phyloP scores from a whole-genome alignment of 192 early-diverging fungal genomes.

The Coemansia sp. region DNA sequence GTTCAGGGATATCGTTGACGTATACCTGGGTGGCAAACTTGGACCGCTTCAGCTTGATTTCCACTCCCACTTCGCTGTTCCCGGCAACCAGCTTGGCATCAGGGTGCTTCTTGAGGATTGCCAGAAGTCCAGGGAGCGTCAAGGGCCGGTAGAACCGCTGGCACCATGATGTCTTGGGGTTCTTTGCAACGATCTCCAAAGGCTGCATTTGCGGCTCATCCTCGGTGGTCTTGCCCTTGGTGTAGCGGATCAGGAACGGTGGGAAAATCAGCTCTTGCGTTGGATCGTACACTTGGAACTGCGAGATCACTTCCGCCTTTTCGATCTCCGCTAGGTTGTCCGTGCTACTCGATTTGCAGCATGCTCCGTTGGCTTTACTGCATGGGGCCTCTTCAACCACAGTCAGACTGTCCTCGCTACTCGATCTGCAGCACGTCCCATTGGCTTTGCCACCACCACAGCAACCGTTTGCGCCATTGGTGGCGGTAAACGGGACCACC shows the following conservation, averaged over 20 bases:
- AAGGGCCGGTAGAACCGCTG: conserved; percentile 55
- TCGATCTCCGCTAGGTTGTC: conserved; percentile 36
- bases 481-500: background rate
- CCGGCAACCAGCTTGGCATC: conserved; percentile 76
- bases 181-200: conserved; percentile 23
- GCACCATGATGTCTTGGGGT: conserved; percentile 22
- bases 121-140: conserved; percentile 56
- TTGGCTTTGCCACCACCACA: background rate
- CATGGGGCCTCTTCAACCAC: conserved; percentile 35
- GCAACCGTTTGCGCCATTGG: background rate
- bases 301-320: conserved; percentile 27
- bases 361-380: conserved; percentile 1
- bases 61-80: conserved; percentile 82
- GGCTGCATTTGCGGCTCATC: conserved; percentile 19
- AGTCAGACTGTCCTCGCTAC: conserved; percentile 14
- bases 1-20: conserved; percentile 69
- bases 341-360: conserved; percentile 12
- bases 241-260: conserved; percentile 61
- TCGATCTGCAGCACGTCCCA: conserved; percentile 18
- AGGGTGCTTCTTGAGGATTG: conserved; percentile 59
- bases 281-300: conserved; percentile 63
- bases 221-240: conserved; percentile 19
- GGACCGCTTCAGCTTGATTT: conserved; percentile 72
- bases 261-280: conserved; percentile 71
- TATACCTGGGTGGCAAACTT: conserved; percentile 65